Evolutionary conservation across 768 basidiomycete genomes (phyloP).

Genomic region (Fomitopsis pulvina): DNA sequence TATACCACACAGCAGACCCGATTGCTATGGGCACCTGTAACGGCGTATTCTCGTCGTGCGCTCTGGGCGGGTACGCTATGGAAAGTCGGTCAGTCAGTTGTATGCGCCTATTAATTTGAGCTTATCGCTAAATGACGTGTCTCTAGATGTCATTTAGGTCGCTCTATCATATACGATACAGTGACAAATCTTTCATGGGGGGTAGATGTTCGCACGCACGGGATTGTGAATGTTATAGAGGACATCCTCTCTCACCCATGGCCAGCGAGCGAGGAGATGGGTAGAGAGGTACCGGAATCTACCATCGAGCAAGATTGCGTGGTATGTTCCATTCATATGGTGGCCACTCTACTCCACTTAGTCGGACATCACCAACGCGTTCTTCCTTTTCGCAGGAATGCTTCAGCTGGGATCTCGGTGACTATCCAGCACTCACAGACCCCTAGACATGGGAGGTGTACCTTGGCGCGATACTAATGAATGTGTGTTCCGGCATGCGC

Average conservation of each 20-base stretch:
- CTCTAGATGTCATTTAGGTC: conserved; percentile 79
- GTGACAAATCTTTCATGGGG: conserved; percentile 81
- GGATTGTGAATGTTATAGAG: conserved; percentile 76
- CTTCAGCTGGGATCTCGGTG: conserved; percentile 64
- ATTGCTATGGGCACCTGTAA: conserved; percentile 88
- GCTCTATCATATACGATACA: conserved; percentile 86
- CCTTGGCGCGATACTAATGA: no score
- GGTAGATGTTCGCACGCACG: conserved; percentile 76
- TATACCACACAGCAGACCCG: conserved; percentile 94
- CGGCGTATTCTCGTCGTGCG: conserved; percentile 74
- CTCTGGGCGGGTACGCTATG: conserved; percentile 84
- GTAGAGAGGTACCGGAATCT: conserved; percentile 56
- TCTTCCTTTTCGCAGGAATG: conserved; percentile 43
- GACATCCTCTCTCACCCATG: conserved; percentile 65
- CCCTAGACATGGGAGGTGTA: no score
- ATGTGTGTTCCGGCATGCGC: no score
- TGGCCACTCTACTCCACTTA: neutral
- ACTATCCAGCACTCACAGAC: conserved; percentile 26
- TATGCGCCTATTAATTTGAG: neutral
- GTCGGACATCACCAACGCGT: no score
- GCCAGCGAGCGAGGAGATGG: conserved; percentile 53
- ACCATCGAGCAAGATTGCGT: conserved; percentile 59
- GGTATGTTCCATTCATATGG: conserved; percentile 34
- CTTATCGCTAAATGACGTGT: neutral
- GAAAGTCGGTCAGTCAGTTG: conserved; percentile 51